These are phyloP conservation scores for Dictyophora rubrovolvata DNA, from an alignment of 768 basidiomycete species.

Conservation along the genomic window DNA sequence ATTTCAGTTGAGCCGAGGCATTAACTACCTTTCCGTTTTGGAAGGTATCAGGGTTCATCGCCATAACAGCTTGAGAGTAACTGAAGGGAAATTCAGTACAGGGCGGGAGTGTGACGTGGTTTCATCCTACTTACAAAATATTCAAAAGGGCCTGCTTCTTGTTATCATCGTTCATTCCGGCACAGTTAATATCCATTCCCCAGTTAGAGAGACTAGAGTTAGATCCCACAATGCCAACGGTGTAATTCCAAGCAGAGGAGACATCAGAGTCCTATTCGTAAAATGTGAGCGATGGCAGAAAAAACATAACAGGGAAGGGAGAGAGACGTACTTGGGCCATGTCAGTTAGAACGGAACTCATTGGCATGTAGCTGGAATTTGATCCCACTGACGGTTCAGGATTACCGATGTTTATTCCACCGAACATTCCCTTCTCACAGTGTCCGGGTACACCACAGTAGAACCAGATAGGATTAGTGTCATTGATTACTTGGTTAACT, in stretches of 20 bases:
- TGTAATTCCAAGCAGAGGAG: slow-evolving; percentile 45
- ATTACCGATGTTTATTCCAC: slow-evolving; percentile 45
- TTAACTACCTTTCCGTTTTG: slow-evolving; percentile 44
- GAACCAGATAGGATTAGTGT: slow-evolving; percentile 64
- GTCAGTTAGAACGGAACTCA: slow-evolving; percentile 34
- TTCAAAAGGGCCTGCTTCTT: slow-evolving; percentile 54
- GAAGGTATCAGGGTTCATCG: slow-evolving; percentile 42
- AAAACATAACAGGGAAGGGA: not conserved
- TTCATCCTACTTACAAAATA: slow-evolving; percentile 27
- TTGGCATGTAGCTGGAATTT: slow-evolving; percentile 31
- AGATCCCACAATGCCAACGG: slow-evolving; percentile 35
- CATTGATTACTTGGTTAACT: slow-evolving; percentile 65
- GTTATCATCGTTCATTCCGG: slow-evolving; percentile 30
- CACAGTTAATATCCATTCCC: slow-evolving; percentile 56
- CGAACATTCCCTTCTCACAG: slow-evolving; percentile 81
- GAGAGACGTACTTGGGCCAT: slow-evolving; percentile 30
- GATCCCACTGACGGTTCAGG: slow-evolving; percentile 26
- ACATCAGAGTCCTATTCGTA: slow-evolving; percentile 40
- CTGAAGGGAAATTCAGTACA: slow-evolving; percentile 11
- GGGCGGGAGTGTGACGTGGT: too few relatives aligned
- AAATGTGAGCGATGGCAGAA: slow-evolving; percentile 6
- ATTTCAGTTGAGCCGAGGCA: slow-evolving; percentile 36
- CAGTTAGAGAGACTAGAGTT: slow-evolving; percentile 41
- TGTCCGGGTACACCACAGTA: slow-evolving; percentile 63
- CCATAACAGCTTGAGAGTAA: slow-evolving; percentile 34